Evolutionary conservation across 768 basidiomycete species (phyloP).

Genomic region (Galerina marginata): DNA sequence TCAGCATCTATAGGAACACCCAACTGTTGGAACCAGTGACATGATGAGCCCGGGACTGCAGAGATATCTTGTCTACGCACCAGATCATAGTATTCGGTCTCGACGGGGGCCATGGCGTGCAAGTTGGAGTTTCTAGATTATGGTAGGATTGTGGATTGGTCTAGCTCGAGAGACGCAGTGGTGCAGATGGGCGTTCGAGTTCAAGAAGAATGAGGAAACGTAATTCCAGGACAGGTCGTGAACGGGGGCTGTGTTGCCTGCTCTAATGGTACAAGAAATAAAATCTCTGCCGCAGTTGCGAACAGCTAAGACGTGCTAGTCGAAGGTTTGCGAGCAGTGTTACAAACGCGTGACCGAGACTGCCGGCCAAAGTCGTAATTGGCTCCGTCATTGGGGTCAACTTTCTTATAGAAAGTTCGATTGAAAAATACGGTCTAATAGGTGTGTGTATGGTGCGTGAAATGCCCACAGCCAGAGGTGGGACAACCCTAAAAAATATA

Average conservation of each 20-base stretch:
- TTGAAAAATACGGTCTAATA: slow-evolving; percentile 2
- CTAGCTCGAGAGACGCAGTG: not conserved
- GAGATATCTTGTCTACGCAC: slow-evolving; percentile 43
- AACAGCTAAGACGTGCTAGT: not conserved
- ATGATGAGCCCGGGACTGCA: not conserved
- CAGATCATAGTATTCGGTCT: slow-evolving; percentile 89
- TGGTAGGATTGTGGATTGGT: not conserved
- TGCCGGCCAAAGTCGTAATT: too few species aligned
- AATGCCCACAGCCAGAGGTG: too few species aligned
- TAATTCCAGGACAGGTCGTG: not conserved
- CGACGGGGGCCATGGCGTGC: slow-evolving; percentile 77
- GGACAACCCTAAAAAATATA: too few species aligned
- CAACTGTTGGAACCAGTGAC: slow-evolving; percentile 49
- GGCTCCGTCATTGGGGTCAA: not conserved
- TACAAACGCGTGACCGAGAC: not conserved
- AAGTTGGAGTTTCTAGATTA: slow-evolving; percentile 4
- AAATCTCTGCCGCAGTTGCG: not conserved
- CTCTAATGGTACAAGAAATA: not conserved
- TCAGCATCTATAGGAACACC: slow-evolving; percentile 74
- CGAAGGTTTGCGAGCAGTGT: not conserved
- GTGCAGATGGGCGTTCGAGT: not conserved
- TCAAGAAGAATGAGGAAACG: not conserved
- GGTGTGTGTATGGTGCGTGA: too few species aligned
- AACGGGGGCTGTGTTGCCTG: not conserved
- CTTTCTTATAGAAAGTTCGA: not conserved